Base-by-base conservation (phyloP, 2,329 filamentous ascomycete species). In the Pyrenochaeta sp. region DNA sequence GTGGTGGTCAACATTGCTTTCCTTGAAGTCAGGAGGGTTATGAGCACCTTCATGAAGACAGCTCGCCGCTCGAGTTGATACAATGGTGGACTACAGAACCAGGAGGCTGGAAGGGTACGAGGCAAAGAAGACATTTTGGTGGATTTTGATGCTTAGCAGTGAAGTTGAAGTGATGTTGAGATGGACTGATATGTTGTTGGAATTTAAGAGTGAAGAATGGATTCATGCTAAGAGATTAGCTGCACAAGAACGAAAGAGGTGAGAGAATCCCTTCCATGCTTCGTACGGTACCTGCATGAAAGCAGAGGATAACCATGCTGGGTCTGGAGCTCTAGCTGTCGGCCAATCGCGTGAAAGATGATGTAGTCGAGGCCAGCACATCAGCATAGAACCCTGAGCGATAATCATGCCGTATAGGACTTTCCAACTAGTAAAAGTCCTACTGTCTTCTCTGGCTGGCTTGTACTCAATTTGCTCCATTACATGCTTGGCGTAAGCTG, bases 101-200 rank as follows among this genome's bases (percentile, higher is more conserved):
- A 83, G 1, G 81, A 83, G 11, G 81, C 81, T n/a, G 81, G 81
- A 33, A 83, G 69, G 17, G 81, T 83, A 57, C 71, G 69, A n/a
- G 68, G 59, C 2, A 71, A 45, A 33, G 61, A 54, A 32, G 59
- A 37, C 63, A 66, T 66, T n/a, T 5, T 35, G 9, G 14, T 39
- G 20, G 36, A 14, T 39, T 39, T 6, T 10, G 20, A 14, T 23
- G 17, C 21, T 5, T 36, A n/a, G n/a, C n/a, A n/a, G n/a, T n/a
- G n/a, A n/a, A n/a, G n/a, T n/a, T n/a, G n/a, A n/a, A n/a, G n/a
- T n/a, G n/a, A n/a, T n/a, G 9, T 27, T 9, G 23, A 4, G 23
- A 27, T 5, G 23, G 4, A 27, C 4, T 27, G 23, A 27, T n/a
- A 27, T 27, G 23, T 4, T 5, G 23, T 27, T 27, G 23, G 9